Evolutionary conservation across 2,329 filamentous ascomycete species (phyloP).

Genomic region (Verticillium nubilum): DNA sequence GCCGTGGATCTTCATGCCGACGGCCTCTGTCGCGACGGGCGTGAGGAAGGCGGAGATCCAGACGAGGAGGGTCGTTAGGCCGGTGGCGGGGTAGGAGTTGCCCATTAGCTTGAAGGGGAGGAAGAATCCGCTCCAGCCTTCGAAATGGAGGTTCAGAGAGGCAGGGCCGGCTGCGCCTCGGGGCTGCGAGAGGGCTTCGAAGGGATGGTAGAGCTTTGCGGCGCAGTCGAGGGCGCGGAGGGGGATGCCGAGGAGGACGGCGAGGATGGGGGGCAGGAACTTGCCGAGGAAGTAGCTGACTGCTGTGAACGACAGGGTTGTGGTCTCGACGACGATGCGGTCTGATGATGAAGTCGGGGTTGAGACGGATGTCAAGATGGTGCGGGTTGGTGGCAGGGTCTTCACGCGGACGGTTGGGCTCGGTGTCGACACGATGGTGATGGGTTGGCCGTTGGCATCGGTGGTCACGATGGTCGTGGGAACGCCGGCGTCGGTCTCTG

Average conservation of each 20-base stretch:
- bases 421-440: constrained; percentile 22
- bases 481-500: constrained; percentile 6
- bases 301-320: constrained; percentile 18
- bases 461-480: constrained; percentile 18
- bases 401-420: constrained; percentile 16
- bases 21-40: constrained; percentile 33
- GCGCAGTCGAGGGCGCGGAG: constrained; percentile 33
- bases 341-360: constrained; percentile 3
- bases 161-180: constrained; percentile 31
- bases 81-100: constrained; percentile 28
- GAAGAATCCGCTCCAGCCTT: constrained; percentile 27
- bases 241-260: constrained; percentile 30
- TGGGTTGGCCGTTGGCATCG: constrained; percentile 18
- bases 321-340: constrained; percentile 13
- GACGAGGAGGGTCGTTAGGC: constrained; percentile 29
- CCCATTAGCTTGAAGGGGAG: constrained; percentile 26
- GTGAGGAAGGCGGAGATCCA: constrained; percentile 27
- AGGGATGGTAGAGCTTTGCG: constrained; percentile 36
- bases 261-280: constrained; percentile 34
- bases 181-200: constrained; percentile 30
- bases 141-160: constrained; percentile 36
- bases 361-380: constrained; percentile 16
- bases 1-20: constrained; percentile 31
- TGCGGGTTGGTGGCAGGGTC: constrained; percentile 15
- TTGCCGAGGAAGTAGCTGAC: constrained; percentile 31